A percentile compares a stretch with the other conserved stretches of the same genome.
Conservation (phyloP, 139 green algal genomes). For the Coelastrella sp. region DNA sequence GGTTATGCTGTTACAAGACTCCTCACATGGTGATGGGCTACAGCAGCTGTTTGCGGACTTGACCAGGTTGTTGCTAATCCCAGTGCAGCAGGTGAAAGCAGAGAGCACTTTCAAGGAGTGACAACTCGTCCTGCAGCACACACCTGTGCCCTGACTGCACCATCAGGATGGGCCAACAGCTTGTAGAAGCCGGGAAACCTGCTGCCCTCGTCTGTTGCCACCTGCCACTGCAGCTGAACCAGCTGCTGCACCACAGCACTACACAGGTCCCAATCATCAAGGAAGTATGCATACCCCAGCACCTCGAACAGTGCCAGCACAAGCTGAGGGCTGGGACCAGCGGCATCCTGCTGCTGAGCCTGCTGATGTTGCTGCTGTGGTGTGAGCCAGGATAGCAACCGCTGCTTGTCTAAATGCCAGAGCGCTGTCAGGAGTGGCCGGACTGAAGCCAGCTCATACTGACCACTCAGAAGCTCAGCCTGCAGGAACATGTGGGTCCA, state of each 20-base stretch:
- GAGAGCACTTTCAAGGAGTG: neutral
- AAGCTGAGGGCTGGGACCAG: neutral
- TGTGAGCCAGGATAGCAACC: conserved; percentile 9
- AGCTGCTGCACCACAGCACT: neutral
- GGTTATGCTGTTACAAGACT: too few relatives aligned
- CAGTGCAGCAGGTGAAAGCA: neutral
- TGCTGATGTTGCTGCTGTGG: neutral
- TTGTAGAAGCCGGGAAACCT: conserved; percentile 21
- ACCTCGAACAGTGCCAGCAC: conserved; percentile 23
- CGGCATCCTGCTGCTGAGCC: neutral
- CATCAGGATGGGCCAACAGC: conserved; percentile 37
- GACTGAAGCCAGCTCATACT: neutral
- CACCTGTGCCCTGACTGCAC: neutral
- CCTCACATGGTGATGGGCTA: neutral
- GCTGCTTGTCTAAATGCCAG: conserved; percentile 20
- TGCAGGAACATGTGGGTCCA: neutral
- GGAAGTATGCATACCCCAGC: neutral
- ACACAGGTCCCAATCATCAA: conserved; percentile 27
- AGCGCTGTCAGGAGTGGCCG: neutral
- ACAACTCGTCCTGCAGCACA: neutral
- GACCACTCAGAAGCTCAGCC: neutral
- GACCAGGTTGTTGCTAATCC: neutral
- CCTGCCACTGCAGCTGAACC: neutral
- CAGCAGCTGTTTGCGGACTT: neutral
- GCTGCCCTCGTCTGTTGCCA: neutral